Evolutionary conservation across 2,329 filamentous ascomycete genomes (phyloP), one percentile per base, ranked within the genome.

Genomic region (Cylindrodendrum hubeiense): DNA sequence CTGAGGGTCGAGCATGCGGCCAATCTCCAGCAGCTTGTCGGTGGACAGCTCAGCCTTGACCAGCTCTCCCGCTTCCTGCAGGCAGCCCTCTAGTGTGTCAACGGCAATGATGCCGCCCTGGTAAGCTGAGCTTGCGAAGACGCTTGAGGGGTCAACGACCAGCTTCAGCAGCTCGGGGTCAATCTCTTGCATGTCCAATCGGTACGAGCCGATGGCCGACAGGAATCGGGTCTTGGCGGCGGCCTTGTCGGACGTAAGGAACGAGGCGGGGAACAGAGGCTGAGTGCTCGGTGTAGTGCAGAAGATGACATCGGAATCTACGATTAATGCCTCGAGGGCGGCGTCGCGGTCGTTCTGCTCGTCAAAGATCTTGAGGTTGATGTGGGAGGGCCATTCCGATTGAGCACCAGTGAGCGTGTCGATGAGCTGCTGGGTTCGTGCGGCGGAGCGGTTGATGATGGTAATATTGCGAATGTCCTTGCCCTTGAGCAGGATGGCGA

Each of bases 401-500:
- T 63, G 19, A 4, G 22, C 2, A 21, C 65, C 61, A 12, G 60
- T 67, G 12, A 74, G 58, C 1, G 60, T 67, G 0, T 72, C 57
- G 1, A 77, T 52, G 41, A 78, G 62, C 17, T 69, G 53, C 17
- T 68, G 50, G 0, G 75, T 66, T 30, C 76, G 58, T 13, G 66
- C 58, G 0, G 53, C 24, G 0, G 78, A 78, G 0, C 78, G 74
- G 33, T 81, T 81, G 9, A 81, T 74, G 3, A 81, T 56, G 0
- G 74, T 79, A 13, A 81, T 65, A 4, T 53, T 67, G 9, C 65
- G 62, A n/a, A 78, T 71, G 1, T 69, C 70, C 26, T 67, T 59
- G 15, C 69, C 75, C 4, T 75, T 69, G 0, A 92, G 81, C 7
- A 91, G 78, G 6, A 93, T 78, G 0, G 90, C 89, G 8, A 93